phyloP scores from a whole-genome alignment of 164 flowering plant genomes.

The Magnolia kwangsiensis region DNA sequence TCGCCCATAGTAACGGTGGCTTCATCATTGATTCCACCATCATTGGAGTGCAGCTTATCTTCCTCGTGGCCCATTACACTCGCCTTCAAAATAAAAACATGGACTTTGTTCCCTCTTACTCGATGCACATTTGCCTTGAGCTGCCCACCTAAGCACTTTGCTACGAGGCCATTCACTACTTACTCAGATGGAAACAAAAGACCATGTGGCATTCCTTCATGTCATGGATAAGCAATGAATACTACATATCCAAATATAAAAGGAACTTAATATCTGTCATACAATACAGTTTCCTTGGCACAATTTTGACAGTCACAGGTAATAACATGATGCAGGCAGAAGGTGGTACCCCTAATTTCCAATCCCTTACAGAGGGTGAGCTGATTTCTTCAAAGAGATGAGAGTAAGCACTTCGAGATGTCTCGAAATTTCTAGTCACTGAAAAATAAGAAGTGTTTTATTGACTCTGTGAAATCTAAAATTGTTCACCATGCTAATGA shows the following conservation, averaged over 20 bases:
- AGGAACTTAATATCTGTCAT: neutral
- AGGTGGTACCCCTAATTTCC: too few species aligned
- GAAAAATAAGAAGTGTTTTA: too few species aligned
- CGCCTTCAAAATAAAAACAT: neutral
- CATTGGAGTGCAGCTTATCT: constrained; percentile 12
- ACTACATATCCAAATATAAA: constrained; percentile 1
- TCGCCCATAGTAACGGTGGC: constrained; percentile 24
- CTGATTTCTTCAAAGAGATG: neutral
- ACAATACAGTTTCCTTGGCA: too few species aligned
- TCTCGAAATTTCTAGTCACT: neutral
- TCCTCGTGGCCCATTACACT: constrained; percentile 23
- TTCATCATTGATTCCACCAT: constrained; percentile 19
- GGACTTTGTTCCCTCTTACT: neutral
- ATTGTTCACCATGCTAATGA: neutral
- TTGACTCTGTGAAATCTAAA: neutral
- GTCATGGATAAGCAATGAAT: neutral
- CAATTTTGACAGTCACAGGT: too few species aligned
- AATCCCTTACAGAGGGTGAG: neutral
- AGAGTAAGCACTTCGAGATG: neutral
- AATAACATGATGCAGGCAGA: too few species aligned
- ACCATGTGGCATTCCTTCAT: neutral
- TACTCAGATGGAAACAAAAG: neutral
- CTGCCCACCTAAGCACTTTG: neutral
- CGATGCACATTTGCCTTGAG: neutral
- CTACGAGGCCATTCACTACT: neutral